Conservation (phyloP, 805 yeast genomes). For the Phaffomyces opuntiae region DNA sequence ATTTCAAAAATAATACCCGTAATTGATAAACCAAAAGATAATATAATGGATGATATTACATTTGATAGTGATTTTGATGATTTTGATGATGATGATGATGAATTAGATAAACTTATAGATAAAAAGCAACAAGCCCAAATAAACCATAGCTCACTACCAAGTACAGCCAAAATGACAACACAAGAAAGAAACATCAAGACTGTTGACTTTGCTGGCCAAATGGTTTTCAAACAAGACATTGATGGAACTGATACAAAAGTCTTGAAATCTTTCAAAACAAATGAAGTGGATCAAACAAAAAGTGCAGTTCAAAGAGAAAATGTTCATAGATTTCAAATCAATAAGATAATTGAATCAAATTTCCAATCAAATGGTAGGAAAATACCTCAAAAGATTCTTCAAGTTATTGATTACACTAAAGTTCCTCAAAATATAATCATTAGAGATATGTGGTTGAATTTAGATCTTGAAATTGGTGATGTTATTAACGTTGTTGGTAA, state of each 20-base stretch:
- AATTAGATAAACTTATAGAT: constrained; percentile 8
- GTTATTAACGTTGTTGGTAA: constrained; percentile 55
- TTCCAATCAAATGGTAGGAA: constrained; percentile 26
- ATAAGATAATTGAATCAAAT: constrained; percentile 23
- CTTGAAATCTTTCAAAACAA: constrained; percentile 5
- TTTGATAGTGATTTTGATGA: constrained; percentile 14
- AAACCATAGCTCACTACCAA: neutral
- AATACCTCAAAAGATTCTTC: constrained; percentile 46
- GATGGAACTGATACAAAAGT: constrained; percentile 15
- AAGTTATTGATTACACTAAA: constrained; percentile 37
- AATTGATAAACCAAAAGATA: constrained; percentile 4
- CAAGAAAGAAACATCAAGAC: constrained; percentile 16
- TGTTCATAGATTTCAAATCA: constrained; percentile 43
- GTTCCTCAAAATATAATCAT: constrained; percentile 37
- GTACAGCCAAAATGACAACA: constrained; percentile 9
- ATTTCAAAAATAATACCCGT: no score
- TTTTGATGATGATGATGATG: constrained; percentile 1
- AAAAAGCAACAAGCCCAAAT: constrained; percentile 6
- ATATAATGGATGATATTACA: constrained; percentile 8
- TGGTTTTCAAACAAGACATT: constrained; percentile 19
- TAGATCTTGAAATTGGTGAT: constrained; percentile 45
- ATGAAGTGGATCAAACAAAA: constrained; percentile 25
- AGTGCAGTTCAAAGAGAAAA: constrained; percentile 39
- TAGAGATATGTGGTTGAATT: constrained; percentile 53
- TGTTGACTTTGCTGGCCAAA: constrained; percentile 17